A percentile compares a stretch with the other conserved stretches of the same genome.
phyloP scores from a whole-genome alignment of 2,329 filamentous ascomycete species.

The Colletotrichum orchidophilum region DNA sequence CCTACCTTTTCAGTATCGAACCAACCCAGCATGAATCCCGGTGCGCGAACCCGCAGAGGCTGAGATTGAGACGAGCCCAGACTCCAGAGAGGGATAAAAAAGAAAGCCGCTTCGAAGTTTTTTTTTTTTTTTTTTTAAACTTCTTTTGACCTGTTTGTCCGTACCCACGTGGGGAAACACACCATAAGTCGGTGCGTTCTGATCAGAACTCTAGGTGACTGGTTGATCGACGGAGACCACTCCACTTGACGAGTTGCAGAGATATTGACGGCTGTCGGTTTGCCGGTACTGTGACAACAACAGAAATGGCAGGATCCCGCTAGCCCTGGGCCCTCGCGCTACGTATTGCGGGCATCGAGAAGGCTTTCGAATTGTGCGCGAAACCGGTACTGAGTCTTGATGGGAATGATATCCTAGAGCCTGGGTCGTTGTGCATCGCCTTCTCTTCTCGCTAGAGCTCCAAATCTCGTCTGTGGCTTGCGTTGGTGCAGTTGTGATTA shows the following conservation, averaged over 20 bases:
- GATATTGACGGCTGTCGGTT: constrained; percentile 8
- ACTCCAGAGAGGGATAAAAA: not conserved
- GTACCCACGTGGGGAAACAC: constrained; percentile 16
- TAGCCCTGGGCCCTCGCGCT: not conserved
- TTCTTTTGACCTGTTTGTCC: no score
- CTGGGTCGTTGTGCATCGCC: not conserved
- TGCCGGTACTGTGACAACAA: not conserved
- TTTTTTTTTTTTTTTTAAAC: not conserved
- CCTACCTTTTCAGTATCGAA: not conserved
- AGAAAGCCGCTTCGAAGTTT: not conserved
- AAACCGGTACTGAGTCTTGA: not conserved
- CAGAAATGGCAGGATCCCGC: not conserved
- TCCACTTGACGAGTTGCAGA: constrained; percentile 14
- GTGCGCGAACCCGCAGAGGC: not conserved
- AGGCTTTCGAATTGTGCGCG: not conserved
- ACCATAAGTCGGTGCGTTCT: not conserved
- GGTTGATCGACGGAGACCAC: constrained; percentile 9
- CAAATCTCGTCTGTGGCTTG: constrained; percentile 11
- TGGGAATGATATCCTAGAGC: no score
- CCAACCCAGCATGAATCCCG: not conserved
- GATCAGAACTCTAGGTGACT: not conserved
- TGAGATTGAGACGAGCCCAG: no score
- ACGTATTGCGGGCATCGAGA: not conserved
- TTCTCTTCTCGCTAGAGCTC: not conserved
- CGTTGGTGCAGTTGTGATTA: constrained; percentile 30